These are phyloP conservation scores for Fusarium nisikadoi DNA, from an alignment of 2,329 filamentous ascomycete genomes.

Conservation along the genomic window DNA sequence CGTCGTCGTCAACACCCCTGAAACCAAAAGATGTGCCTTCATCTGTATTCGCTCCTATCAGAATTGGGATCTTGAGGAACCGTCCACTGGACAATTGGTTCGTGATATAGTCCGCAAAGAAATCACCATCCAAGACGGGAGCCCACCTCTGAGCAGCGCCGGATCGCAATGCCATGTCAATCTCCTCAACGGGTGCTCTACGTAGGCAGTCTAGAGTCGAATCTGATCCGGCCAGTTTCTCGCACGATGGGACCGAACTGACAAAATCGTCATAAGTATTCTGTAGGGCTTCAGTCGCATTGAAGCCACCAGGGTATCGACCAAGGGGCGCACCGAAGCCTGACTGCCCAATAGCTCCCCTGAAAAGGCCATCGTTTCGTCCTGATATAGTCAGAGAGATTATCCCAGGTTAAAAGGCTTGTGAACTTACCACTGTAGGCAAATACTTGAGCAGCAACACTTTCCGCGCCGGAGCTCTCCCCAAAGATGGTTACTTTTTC, in stretches of 20 bases:
- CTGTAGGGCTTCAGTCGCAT: slow-evolving; percentile 45
- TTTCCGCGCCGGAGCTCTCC: slow-evolving; percentile 58
- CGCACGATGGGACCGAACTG: slow-evolving; percentile 39
- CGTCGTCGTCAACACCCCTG: slow-evolving; percentile 44
- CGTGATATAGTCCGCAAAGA: slow-evolving; percentile 47
- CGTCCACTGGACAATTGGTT: slow-evolving; percentile 46
- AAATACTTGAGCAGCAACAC: slow-evolving; percentile 23
- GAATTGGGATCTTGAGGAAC: slow-evolving; percentile 50
- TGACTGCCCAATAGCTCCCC: slow-evolving; percentile 61
- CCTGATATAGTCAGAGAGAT: slow-evolving; percentile 29
- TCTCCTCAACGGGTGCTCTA: slow-evolving; percentile 43
- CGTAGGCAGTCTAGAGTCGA: slow-evolving; percentile 46
- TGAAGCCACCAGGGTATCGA: slow-evolving; percentile 44
- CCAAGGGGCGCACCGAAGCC: slow-evolving; percentile 52
- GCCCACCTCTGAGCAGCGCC: slow-evolving; percentile 22
- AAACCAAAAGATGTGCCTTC: slow-evolving; percentile 44
- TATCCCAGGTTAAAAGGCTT: rapidly evolving
- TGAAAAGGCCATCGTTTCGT: slow-evolving; percentile 62
- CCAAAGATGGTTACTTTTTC: slow-evolving; percentile 61
- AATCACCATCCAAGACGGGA: slow-evolving; percentile 51
- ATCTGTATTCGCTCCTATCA: slow-evolving; percentile 51
- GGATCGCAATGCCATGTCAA: slow-evolving; percentile 36
- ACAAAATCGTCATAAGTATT: slow-evolving; percentile 45
- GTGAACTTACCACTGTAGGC: slow-evolving; percentile 47
- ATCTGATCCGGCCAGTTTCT: slow-evolving; percentile 31